Evolutionary conservation across 257 asterid genomes (phyloP).

Genomic region (Striga asiatica): DNA sequence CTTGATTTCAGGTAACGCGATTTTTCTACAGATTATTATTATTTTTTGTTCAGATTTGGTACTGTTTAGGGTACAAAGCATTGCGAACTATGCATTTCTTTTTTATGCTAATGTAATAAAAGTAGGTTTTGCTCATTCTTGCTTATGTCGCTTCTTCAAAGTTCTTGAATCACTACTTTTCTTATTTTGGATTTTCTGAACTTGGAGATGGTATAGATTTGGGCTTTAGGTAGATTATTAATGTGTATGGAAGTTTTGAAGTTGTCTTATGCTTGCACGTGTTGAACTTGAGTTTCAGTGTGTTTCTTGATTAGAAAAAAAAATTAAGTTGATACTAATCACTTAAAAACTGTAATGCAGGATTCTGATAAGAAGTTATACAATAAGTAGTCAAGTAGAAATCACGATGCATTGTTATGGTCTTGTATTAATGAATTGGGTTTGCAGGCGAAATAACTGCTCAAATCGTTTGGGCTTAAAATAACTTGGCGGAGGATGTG

Average conservation of each 20-base stretch:
- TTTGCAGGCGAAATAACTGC: background rate
- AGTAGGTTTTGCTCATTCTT: background rate
- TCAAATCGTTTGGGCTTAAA: background rate
- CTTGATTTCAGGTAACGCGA: conserved; percentile 20
- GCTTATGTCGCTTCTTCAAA: background rate
- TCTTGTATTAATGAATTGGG: background rate
- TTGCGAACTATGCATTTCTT: conserved; percentile 16
- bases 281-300: conserved; percentile 1
- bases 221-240: background rate
- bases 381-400: background rate
- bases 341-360: background rate
- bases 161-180: background rate
- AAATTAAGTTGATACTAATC: background rate
- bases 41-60: background rate
- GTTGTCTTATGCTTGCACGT: conserved; percentile 9
- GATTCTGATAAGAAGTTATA: background rate
- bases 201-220: background rate
- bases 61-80: conserved; percentile 13
- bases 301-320: background rate
- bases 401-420: background rate
- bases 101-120: background rate
- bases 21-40: conserved; percentile 2
- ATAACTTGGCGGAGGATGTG: background rate
- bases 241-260: conserved; percentile 1
- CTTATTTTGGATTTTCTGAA: background rate